Percentiles rank a stretch among this genome's conserved stretches.
phyloP scores from a whole-genome alignment of 495 filamentous ascomycete species.

The Physcia stellaris region DNA sequence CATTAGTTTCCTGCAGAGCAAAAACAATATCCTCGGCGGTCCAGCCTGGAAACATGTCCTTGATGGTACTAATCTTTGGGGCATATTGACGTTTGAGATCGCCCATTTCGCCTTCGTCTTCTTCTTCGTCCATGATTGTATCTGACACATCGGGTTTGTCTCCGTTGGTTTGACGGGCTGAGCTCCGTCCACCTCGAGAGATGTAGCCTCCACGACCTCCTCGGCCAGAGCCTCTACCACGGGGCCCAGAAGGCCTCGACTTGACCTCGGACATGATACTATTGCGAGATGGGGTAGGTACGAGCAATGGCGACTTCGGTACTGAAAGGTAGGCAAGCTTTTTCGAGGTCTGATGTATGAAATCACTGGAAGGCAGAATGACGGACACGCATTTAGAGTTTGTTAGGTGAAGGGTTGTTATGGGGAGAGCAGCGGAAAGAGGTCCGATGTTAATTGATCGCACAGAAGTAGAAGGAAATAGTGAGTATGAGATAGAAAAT shows the following conservation, averaged over 20 bases:
- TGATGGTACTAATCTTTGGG: slow-evolving; percentile 56
- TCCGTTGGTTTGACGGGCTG: slow-evolving; percentile 56
- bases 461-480: too few relatives aligned
- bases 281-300: too few relatives aligned
- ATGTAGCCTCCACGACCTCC: slow-evolving; percentile 74
- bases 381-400: too few relatives aligned
- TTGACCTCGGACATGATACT: slow-evolving; percentile 98
- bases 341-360: too few relatives aligned
- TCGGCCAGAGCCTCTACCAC: slow-evolving; percentile 68
- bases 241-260: slow-evolving; percentile 58
- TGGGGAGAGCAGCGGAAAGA: too few relatives aligned
- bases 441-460: too few relatives aligned
- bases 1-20: slow-evolving; percentile 80
- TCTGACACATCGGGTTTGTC: slow-evolving; percentile 37
- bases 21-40: slow-evolving; percentile 84
- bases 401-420: too few relatives aligned
- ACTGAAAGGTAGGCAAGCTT: too few relatives aligned
- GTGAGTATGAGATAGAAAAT: too few relatives aligned
- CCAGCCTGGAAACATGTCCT: slow-evolving; percentile 87
- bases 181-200: slow-evolving; percentile 54
- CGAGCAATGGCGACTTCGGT: too few relatives aligned
- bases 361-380: too few relatives aligned
- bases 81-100: slow-evolving; percentile 83
- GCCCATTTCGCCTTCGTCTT: slow-evolving; percentile 83
- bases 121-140: slow-evolving; percentile 33